Percentiles rank a stretch among this genome's conserved stretches.
Evolutionary conservation across 2,329 filamentous ascomycete genomes (phyloP).

Genomic region (Pseudocercospora vitis): DNA sequence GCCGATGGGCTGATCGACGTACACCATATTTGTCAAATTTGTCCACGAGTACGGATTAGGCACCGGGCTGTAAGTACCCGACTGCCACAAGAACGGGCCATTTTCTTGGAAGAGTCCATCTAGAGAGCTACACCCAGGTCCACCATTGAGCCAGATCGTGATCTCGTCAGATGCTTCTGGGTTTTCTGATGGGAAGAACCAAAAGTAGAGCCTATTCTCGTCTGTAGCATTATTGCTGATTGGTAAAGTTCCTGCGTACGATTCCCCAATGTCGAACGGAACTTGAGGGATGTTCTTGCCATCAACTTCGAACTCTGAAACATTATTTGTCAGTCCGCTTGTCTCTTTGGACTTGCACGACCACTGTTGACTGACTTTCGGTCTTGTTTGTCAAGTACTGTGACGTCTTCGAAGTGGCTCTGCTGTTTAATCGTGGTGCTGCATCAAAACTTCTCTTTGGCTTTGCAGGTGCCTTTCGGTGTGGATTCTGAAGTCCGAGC

Average conservation of each 20-base stretch:
- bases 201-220: constrained; percentile 47
- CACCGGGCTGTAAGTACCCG: constrained; percentile 42
- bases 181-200: constrained; percentile 51
- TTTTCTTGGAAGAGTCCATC: constrained; percentile 27
- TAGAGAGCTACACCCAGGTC: constrained; percentile 29
- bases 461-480: constrained; percentile 9
- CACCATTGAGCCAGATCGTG: constrained; percentile 33
- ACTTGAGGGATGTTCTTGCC: constrained; percentile 35
- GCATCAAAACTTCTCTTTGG: not conserved
- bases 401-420: not conserved
- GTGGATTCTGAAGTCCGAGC: constrained; percentile 6
- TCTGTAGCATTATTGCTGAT: constrained; percentile 41
- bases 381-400: constrained; percentile 11
- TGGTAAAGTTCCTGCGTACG: constrained; percentile 35
- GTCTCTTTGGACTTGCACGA: no score
- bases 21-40: constrained; percentile 74
- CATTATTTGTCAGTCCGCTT: not conserved
- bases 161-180: constrained; percentile 45
- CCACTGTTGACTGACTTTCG: not conserved
- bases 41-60: constrained; percentile 50
- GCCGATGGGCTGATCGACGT: constrained; percentile 55
- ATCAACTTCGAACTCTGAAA: constrained; percentile 23
- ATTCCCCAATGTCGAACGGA: constrained; percentile 38
- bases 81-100: constrained; percentile 46
- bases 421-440: not conserved